Conservation (phyloP, 2,329 filamentous ascomycete species). For the Rhinocladiella mackenziei region DNA sequence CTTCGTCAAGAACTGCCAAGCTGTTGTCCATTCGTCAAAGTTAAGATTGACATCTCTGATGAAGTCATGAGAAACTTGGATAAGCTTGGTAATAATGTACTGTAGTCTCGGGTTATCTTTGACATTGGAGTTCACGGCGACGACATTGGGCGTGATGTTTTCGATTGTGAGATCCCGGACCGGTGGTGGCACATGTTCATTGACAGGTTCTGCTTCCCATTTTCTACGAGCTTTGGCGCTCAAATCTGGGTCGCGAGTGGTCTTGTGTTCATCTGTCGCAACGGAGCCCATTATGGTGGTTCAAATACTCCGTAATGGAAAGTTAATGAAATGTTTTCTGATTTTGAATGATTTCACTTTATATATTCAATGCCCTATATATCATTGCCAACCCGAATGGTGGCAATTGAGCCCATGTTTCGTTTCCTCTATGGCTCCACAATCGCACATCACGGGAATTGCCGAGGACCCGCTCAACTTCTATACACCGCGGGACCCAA, state of each 20-base stretch:
- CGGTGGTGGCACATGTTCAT: neutral
- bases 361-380: too few species aligned
- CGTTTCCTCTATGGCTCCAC: too few species aligned
- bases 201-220: neutral
- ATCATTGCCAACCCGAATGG: too few species aligned
- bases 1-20: constrained; percentile 8
- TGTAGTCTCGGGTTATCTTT: neutral
- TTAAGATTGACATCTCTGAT: constrained; percentile 1
- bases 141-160: constrained; percentile 1
- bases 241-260: neutral
- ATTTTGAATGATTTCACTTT: too few species aligned
- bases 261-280: neutral
- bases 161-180: constrained; percentile 1
- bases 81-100: constrained; percentile 2
- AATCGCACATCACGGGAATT: too few species aligned
- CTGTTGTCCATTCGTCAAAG: constrained; percentile 9
- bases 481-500: too few species aligned
- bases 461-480: too few species aligned
- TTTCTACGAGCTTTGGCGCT: neutral
- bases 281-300: too few species aligned
- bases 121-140: neutral
- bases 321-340: too few species aligned
- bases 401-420: too few species aligned
- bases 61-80: constrained; percentile 8
- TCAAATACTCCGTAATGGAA: neutral